Evolutionary conservation across 2,329 filamentous ascomycete species (phyloP).

Genomic region (Lecanicillium sp.): DNA sequence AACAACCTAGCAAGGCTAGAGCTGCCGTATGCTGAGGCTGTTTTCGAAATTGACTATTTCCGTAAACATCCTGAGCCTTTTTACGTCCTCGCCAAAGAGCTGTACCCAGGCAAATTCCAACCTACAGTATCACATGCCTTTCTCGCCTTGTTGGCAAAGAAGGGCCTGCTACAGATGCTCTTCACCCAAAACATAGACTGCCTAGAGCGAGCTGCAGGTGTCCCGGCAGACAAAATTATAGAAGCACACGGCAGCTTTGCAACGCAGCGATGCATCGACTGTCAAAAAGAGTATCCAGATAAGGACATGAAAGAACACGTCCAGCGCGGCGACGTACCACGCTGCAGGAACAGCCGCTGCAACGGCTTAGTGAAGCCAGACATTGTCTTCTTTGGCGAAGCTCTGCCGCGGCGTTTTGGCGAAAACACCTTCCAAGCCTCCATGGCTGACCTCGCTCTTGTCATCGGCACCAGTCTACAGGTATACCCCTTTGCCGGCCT

Average conservation of each 20-base stretch:
- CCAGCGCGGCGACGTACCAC: constrained; percentile 57
- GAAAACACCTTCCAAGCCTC: constrained; percentile 35
- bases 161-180: constrained; percentile 70
- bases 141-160: constrained; percentile 70
- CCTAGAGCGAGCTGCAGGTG: constrained; percentile 77
- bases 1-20: constrained; percentile 81
- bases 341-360: constrained; percentile 55
- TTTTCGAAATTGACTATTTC: constrained; percentile 92
- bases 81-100: constrained; percentile 82
- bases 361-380: constrained; percentile 82
- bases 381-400: constrained; percentile 88
- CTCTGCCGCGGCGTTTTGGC: constrained; percentile 36
- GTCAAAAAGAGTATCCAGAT: constrained; percentile 62
- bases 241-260: constrained; percentile 97
- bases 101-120: constrained; percentile 82
- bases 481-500: constrained; percentile 87
- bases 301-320: constrained; percentile 67
- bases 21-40: constrained; percentile 81
- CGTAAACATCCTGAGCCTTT: constrained; percentile 77
- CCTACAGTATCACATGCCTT: constrained; percentile 90
- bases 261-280: constrained; percentile 84
- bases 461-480: constrained; percentile 80
- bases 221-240: constrained; percentile 72
- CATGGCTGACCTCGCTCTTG: constrained; percentile 67
- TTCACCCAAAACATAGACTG: constrained; percentile 99